A percentile compares a stretch with the other conserved stretches of the same genome.
phyloP scores from a whole-genome alignment of 305 asterid genomes.

The Ajuga reptans region DNA sequence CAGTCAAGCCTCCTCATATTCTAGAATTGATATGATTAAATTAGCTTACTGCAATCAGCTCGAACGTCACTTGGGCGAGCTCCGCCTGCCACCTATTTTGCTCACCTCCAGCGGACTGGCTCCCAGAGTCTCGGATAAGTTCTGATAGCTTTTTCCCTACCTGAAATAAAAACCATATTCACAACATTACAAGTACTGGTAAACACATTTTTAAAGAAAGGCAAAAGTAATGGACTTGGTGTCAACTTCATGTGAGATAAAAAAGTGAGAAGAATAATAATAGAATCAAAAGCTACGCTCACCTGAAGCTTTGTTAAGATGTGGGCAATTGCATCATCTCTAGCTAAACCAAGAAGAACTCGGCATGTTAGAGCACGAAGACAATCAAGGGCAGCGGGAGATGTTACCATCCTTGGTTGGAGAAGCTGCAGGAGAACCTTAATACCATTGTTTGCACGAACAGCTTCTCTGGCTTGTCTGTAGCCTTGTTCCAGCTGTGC shows the following conservation, averaged over 20 bases:
- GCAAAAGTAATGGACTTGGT: not conserved
- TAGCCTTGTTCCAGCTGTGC: constrained; percentile 97
- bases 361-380: constrained; percentile 99
- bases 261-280: not conserved
- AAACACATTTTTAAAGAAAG: not conserved
- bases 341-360: constrained; percentile 97
- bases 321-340: constrained; percentile 95
- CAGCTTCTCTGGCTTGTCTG: constrained; percentile 95
- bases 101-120: constrained; percentile 74
- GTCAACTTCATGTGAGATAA: not conserved
- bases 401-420: constrained; percentile 83
- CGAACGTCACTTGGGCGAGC: constrained; percentile 88
- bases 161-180: constrained; percentile 34
- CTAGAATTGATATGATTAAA: not conserved
- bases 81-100: constrained; percentile 94
- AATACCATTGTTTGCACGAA: constrained; percentile 93
- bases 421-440: constrained; percentile 97
- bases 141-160: constrained; percentile 88
- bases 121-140: constrained; percentile 92
- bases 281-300: not conserved
- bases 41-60: constrained; percentile 79
- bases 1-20: constrained; percentile 1
- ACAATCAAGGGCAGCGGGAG: constrained; percentile 93
- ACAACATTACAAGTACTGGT: constrained; percentile 2
- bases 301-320: constrained; percentile 98